These are phyloP conservation scores for Russula emetica DNA, from an alignment of 768 basidiomycete species.

Conservation along the genomic window DNA sequence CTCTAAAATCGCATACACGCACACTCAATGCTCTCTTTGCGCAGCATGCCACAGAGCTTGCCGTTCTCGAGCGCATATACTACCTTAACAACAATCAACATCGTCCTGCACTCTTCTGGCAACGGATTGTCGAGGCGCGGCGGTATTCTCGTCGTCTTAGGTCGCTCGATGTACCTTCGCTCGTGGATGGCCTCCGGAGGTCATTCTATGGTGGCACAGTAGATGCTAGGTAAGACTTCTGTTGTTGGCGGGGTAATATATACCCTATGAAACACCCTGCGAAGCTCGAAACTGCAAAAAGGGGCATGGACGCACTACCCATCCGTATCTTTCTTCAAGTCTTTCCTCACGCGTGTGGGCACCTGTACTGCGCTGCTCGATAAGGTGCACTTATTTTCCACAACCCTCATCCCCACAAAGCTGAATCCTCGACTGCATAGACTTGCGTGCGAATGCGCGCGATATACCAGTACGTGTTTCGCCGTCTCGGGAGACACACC, in stretches of 20 bases:
- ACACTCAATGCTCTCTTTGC: conserved; percentile 45
- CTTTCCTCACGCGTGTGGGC: conserved; percentile 37
- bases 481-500: not conserved
- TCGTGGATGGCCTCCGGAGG: conserved; percentile 39
- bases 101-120: conserved; percentile 64
- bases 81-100: conserved; percentile 84
- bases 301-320: conserved; percentile 65
- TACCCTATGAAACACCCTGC: not conserved
- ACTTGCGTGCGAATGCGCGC: conserved; percentile 43
- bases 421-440: conserved; percentile 33
- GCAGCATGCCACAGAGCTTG: conserved; percentile 48
- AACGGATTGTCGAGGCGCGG: conserved; percentile 56
- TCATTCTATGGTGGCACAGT: conserved; percentile 48
- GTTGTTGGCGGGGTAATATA: not conserved
- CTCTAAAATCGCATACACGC: conserved; percentile 52
- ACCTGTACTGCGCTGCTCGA: conserved; percentile 40
- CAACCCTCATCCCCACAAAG: not conserved
- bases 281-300: conserved; percentile 50
- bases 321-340: conserved; percentile 35
- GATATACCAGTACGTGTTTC: conserved; percentile 48
- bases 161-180: conserved; percentile 29
- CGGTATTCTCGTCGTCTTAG: conserved; percentile 42
- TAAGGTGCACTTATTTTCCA: conserved; percentile 39
- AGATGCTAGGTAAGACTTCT: conserved; percentile 36
- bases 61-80: conserved; percentile 60